Percentiles rank a stretch among this genome's conserved stretches.
phyloP scores from a whole-genome alignment of 805 yeast species.

The Cyberlindnera euphorbiae region DNA sequence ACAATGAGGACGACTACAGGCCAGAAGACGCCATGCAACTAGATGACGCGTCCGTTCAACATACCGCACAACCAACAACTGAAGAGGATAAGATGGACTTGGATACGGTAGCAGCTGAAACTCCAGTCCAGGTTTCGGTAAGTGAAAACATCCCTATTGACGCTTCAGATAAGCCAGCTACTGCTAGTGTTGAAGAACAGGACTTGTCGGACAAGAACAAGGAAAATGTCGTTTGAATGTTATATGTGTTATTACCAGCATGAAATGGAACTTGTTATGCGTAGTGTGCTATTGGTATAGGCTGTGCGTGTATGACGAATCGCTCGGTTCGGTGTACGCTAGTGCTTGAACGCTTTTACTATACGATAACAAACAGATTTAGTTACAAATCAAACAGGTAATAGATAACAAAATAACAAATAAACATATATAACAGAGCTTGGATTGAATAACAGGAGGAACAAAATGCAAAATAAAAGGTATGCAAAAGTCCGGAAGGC shows the following conservation, averaged over 20 bases:
- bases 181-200: conserved; percentile 1
- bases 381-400: no score
- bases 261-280: no score
- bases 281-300: no score
- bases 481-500: not conserved
- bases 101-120: not conserved
- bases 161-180: not conserved
- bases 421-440: no score
- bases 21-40: not conserved
- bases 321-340: no score
- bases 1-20: no score
- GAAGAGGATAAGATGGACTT: not conserved
- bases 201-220: not conserved
- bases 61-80: not conserved
- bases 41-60: no score
- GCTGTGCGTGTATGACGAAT: no score
- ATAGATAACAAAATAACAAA: no score
- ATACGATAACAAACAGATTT: no score
- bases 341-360: no score
- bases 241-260: not conserved
- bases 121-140: not conserved
- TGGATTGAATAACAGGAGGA: no score
- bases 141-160: not conserved
- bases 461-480: not conserved
- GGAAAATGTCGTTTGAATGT: conserved; percentile 1